These are phyloP conservation scores for Tetrapisispora namnaoensis DNA, from an alignment of 805 yeast genomes.

Conservation along the genomic window DNA sequence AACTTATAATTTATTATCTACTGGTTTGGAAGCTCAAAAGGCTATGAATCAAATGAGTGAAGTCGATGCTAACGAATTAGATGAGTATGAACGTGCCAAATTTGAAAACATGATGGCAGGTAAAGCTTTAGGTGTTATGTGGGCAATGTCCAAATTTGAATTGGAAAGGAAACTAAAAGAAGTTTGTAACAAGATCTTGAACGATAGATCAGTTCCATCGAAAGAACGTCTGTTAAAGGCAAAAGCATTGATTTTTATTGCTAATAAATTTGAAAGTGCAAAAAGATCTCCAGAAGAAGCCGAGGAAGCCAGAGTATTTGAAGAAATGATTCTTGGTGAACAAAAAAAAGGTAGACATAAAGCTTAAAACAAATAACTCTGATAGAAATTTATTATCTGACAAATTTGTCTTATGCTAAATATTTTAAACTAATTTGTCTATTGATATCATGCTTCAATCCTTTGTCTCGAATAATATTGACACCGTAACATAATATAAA, in stretches of 20 bases:
- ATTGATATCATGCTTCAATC: no score
- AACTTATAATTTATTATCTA: constrained; percentile 69
- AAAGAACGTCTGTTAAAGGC: constrained; percentile 67
- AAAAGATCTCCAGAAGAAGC: constrained; percentile 79
- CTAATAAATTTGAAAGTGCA: constrained; percentile 56
- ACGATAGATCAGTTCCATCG: constrained; percentile 53
- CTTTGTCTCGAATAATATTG: no score
- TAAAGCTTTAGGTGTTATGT: constrained; percentile 83
- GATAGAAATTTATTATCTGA: not conserved
- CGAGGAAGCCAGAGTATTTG: constrained; percentile 85
- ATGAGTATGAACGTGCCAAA: constrained; percentile 57
- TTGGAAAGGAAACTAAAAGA: constrained; percentile 69
- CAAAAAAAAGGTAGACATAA: constrained; percentile 35
- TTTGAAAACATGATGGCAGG: constrained; percentile 78
- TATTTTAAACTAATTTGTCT: no score
- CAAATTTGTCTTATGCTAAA: not conserved
- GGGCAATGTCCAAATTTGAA: constrained; percentile 90
- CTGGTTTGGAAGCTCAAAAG: constrained; percentile 81
- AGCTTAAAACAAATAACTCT: not conserved
- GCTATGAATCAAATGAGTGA: constrained; percentile 65
- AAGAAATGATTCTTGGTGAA: constrained; percentile 86
- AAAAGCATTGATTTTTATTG: constrained; percentile 63
- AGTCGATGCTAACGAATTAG: constrained; percentile 52
- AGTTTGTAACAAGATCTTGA: constrained; percentile 68
- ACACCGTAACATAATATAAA: not conserved